Conservation (phyloP, 257 asterid species). For the Apocynum venetum region DNA sequence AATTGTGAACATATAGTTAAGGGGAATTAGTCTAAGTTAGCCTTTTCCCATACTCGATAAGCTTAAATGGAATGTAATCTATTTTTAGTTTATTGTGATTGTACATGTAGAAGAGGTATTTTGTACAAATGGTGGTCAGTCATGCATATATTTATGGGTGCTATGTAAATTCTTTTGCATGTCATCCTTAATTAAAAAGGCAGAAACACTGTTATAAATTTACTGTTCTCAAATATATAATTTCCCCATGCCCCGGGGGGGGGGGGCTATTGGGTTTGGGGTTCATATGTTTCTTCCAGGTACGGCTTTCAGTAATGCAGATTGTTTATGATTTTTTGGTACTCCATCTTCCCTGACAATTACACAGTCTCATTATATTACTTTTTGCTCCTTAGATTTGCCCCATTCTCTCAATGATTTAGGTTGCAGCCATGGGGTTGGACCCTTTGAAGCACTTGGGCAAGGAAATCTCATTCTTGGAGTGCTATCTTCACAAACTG, state of each 20-base stretch:
- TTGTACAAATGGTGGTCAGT: background rate
- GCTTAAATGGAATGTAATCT: background rate
- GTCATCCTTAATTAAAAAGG: background rate
- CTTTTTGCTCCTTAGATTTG: background rate
- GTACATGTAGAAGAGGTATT: background rate
- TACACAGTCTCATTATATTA: background rate
- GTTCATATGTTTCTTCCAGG: background rate
- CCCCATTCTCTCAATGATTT: conserved; percentile 17
- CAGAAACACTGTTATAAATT: background rate
- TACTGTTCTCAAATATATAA: background rate
- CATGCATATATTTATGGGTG: background rate
- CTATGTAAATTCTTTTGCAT: background rate
- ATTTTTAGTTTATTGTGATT: background rate
- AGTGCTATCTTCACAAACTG: conserved; percentile 77
- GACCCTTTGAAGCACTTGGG: conserved; percentile 92
- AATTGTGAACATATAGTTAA: background rate
- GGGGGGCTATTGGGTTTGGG: background rate
- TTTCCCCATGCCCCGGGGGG: background rate
- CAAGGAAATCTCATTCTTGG: conserved; percentile 60
- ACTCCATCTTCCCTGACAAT: background rate
- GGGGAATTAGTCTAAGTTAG: background rate
- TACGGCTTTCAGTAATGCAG: background rate
- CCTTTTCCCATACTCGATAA: no score
- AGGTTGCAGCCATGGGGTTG: conserved; percentile 98
- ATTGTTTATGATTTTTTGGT: background rate